Evolutionary conservation across 306 rosid genomes (phyloP), one percentile per base, ranked within the genome.

Genomic region (Boehmeria nivea): DNA sequence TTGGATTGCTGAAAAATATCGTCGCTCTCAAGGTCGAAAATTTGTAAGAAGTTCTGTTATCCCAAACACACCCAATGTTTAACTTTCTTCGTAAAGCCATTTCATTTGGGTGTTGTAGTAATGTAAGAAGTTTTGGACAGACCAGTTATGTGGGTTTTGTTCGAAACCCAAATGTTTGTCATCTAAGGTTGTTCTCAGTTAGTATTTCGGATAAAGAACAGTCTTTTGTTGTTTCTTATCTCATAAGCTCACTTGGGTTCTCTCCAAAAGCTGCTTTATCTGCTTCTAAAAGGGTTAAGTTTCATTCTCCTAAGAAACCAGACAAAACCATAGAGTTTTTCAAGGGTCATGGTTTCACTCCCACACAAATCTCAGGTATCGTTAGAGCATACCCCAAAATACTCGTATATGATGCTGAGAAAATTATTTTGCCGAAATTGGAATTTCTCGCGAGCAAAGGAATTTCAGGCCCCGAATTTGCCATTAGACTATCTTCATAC

Each of bases 221-320:
- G 12, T 54, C 82, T 4, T 76, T 69, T 22, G 28, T 54, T 0
- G 61, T 66, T 1, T 76, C 87, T 4, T 74, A 77, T 67, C 74
- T 81, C 62, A 19, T 54, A 44, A 48, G 61, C 51, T 53, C 62
- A 0, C 50, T 39, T n/a, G 65, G 72, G 3, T 69, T 82, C 31
- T 59, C 85, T 24, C 73, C 18, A 0, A 23, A 78, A 42, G 2
- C 56, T 3, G 81, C 83, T 7, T 27, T 52, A 37, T 66, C 67
- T 33, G 63, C 50, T 61, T 67, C 66, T 22, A 26, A 47, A 21
- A 19, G 26, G 17, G 37, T 76, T 23, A 50, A 14, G 42, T 68
- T 81, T 15, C 34, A 13, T 3, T 18, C 54, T 48, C 10, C 80
- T 3, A 13, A 57, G 0, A 80, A 68, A 37, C 74, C 80, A 6